A percentile compares a stretch with the other conserved stretches of the same genome.
phyloP scores from a whole-genome alignment of 176 grass and related monocot genomes.

The Aechmea fasciata region DNA sequence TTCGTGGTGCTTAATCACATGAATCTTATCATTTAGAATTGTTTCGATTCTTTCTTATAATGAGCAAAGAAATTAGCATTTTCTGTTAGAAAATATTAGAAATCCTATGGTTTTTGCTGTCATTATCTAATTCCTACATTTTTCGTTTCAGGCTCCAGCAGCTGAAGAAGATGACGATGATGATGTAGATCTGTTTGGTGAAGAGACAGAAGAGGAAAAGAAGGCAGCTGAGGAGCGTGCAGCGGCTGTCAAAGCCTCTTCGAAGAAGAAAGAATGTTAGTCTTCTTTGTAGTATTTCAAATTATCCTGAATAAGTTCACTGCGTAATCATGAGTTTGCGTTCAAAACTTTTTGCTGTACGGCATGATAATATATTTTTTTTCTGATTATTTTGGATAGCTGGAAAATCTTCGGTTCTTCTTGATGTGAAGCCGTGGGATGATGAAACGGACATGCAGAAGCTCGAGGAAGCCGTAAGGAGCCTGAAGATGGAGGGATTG shows the following conservation, averaged over 20 bases:
- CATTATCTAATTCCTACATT: background rate
- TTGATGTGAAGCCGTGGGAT: constrained; percentile 91
- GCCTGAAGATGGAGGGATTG: constrained; percentile 74
- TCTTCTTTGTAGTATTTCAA: background rate
- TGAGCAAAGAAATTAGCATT: background rate
- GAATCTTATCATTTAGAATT: too few relatives aligned
- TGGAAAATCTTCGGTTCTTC: constrained; percentile 79
- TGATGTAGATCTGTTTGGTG: constrained; percentile 77
- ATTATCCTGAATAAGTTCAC: too few relatives aligned
- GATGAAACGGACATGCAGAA: constrained; percentile 96
- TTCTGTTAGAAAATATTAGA: background rate
- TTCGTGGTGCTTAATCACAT: too few relatives aligned
- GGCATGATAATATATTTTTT: background rate
- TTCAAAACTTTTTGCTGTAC: too few relatives aligned
- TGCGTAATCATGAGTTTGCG: too few relatives aligned
- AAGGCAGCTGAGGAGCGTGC: constrained; percentile 65
- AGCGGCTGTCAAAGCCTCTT: constrained; percentile 51
- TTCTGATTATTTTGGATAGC: constrained; percentile 23
- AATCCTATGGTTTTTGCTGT: background rate
- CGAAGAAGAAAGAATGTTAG: constrained; percentile 94
- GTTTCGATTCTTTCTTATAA: background rate
- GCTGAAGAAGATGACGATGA: constrained; percentile 51
- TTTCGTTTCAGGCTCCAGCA: constrained; percentile 35
- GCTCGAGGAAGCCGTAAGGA: constrained; percentile 80
- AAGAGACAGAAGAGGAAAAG: constrained; percentile 92